Evolutionary conservation across 2,329 filamentous ascomycete species (phyloP), one percentile per base, ranked within the genome.

Genomic region (Penicillium psychrosexuale): DNA sequence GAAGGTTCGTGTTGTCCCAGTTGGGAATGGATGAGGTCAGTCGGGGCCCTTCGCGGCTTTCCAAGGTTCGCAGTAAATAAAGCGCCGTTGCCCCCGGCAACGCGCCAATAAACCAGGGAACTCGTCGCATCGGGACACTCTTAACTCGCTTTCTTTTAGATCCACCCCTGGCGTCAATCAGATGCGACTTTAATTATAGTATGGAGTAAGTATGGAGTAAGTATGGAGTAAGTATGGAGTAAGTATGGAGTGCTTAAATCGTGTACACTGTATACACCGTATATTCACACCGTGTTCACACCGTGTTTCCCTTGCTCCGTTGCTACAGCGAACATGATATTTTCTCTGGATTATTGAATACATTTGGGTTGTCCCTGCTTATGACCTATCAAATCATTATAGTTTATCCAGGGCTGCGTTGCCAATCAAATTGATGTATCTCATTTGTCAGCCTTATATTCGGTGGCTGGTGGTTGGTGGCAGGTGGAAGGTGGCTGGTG

Each of bases 61-160:
- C 30, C 43, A 33, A 45, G 43, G 43, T 33, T 22, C 30, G 31
- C 27, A 50, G 54, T 53, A 56, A 53, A 48, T 47, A 53, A 47
- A 39, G 44, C 8, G 37, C 34, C 12, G 50, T 56, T 53, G 50
- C 44, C 50, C 44, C 37, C 11, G 47, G 31, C 47, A 51, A 55
- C 52, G 36, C 7, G n/a, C 15, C 27, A 44, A 55, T 47, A 45
- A 55, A 55, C 52, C 52, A 55, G 24, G 52, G 52, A 40, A 55
- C 52, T 51, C 47, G 51, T 45, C 52, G 51, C 47, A 43, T 55
- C 31, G 42, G 27, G 28, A 28, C 24, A 45, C 40, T 44, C 52
- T 55, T 55, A 55, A 39, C 34, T 39, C 5, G 2, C 30, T 30
- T 27, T 39, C 30, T 30, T 27, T 34, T 39, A 54, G 47, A 45